phyloP scores from a whole-genome alignment of 352 stramenopile genomes.

The Globisporangium barbulae region DNA sequence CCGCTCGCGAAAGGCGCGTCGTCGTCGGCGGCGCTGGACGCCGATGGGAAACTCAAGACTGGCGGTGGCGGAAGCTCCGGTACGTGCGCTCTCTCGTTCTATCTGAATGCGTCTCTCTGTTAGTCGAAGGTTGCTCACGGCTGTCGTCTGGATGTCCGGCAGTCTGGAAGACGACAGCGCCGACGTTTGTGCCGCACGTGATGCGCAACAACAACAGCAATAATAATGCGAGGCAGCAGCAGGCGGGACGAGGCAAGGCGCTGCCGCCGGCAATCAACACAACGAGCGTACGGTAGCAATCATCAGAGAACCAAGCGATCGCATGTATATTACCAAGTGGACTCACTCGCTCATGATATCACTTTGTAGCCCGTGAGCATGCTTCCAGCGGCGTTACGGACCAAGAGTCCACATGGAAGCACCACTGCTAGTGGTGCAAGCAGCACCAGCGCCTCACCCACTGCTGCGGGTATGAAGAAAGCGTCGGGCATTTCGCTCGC shows the following conservation, averaged over 20 bases:
- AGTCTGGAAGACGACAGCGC: slow-evolving; percentile 56
- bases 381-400: slow-evolving; percentile 42
- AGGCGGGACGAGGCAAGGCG: not conserved
- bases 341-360: not conserved
- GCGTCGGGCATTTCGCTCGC: slow-evolving; percentile 36
- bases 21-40: slow-evolving; percentile 41
- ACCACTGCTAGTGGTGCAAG: not conserved
- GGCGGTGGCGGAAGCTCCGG: slow-evolving; percentile 24
- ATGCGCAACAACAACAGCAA: slow-evolving; percentile 18
- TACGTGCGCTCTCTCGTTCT: slow-evolving; percentile 7
- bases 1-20: slow-evolving; percentile 61
- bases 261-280: slow-evolving; percentile 4
- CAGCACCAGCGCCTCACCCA: not conserved
- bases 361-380: slow-evolving; percentile 37
- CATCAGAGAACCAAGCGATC: not conserved
- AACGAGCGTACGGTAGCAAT: slow-evolving; percentile 24
- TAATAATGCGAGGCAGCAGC: slow-evolving; percentile 3
- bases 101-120: not conserved
- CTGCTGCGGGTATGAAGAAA: slow-evolving; percentile 10
- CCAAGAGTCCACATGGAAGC: slow-evolving; percentile 32
- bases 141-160: not conserved
- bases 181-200: slow-evolving; percentile 49
- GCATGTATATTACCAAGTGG: not conserved
- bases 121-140: not conserved
- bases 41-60: slow-evolving; percentile 47